Evolutionary conservation across 495 filamentous ascomycete species (phyloP).

Genomic region (Oleoguttula mirabilis): DNA sequence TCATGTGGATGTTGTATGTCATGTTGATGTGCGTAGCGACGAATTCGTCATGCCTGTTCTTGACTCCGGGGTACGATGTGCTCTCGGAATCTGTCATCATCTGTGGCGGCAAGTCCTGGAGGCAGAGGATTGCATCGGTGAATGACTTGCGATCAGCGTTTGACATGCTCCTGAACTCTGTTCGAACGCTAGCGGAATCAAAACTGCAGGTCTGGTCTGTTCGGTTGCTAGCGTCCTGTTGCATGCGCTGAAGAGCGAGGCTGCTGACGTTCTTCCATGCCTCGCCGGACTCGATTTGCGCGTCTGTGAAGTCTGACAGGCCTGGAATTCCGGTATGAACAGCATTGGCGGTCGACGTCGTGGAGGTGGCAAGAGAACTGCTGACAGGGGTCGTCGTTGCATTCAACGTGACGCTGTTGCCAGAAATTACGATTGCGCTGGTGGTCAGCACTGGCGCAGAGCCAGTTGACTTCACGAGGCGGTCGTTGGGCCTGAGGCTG

Average conservation of each 20-base stretch:
- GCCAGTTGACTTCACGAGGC: too few species aligned
- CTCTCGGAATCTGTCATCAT: conserved; percentile 3
- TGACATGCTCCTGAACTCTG: conserved; percentile 1
- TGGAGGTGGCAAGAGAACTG: too few species aligned
- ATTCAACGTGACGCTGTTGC: too few species aligned
- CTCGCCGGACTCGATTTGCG: conserved; percentile 1
- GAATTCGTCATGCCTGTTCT: conserved; percentile 60
- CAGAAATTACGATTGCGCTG: too few species aligned
- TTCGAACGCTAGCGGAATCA: background rate
- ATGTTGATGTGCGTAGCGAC: conserved; percentile 54
- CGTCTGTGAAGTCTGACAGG: background rate
- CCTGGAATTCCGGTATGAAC: conserved; percentile 3
- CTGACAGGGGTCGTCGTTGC: too few species aligned
- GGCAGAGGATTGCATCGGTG: conserved; percentile 5
- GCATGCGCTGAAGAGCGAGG: conserved; percentile 5
- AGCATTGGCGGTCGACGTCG: background rate
- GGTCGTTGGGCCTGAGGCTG: too few species aligned
- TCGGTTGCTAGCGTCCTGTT: background rate
- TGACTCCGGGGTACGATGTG: conserved; percentile 31
- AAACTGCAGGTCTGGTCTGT: conserved; percentile 1
- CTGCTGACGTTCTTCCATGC: conserved; percentile 4
- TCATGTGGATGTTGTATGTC: conserved; percentile 48
- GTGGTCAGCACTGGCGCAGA: too few species aligned
- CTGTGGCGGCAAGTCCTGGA: background rate
- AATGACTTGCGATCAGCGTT: conserved; percentile 3